Conservation (phyloP, 2,329 filamentous ascomycete genomes). For the Xylariaceae sp. region DNA sequence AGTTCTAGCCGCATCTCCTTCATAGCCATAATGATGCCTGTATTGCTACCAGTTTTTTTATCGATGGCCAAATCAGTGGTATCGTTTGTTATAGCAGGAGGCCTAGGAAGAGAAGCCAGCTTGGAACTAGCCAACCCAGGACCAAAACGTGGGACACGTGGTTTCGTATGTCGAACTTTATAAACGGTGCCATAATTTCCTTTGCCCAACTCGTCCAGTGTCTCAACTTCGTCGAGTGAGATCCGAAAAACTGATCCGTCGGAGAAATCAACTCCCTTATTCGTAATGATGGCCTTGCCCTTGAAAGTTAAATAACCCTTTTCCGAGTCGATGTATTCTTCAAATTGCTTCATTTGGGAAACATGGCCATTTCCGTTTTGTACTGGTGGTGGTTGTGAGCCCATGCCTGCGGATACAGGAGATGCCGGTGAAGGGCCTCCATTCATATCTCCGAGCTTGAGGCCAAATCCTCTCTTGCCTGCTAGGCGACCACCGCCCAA, state of each 20-base stretch:
- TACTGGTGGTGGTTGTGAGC: conserved; percentile 43
- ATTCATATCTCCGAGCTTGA: conserved; percentile 65
- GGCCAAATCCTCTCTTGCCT: conserved; percentile 65
- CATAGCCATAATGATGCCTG: conserved; percentile 95
- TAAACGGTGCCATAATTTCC: conserved; percentile 99
- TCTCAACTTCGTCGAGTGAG: conserved; percentile 91
- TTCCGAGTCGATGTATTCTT: conserved; percentile 87
- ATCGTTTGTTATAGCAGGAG: conserved; percentile 36
- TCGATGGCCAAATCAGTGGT: conserved; percentile 33
- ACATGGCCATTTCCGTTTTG: conserved; percentile 47
- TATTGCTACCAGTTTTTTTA: conserved; percentile 51
- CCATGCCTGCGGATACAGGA: conserved; percentile 43
- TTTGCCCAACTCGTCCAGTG: conserved; percentile 90
- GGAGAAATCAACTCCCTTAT: conserved; percentile 89
- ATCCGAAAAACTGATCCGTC: conserved; percentile 91
- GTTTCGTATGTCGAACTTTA: conserved; percentile 86
- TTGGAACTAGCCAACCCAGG: conserved; percentile 61
- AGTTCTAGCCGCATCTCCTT: conserved; percentile 96
- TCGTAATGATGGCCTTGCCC: conserved; percentile 87
- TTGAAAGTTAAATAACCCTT: conserved; percentile 91
- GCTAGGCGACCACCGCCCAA: conserved; percentile 53
- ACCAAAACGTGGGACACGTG: conserved; percentile 62
- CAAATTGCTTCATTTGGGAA: conserved; percentile 64
- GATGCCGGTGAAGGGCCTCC: conserved; percentile 48
- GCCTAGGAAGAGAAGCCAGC: conserved; percentile 46